Percentiles rank a stretch among this genome's conserved stretches.
Conservation (phyloP, 257 asterid genomes). For the Solanum appendiculatum region DNA sequence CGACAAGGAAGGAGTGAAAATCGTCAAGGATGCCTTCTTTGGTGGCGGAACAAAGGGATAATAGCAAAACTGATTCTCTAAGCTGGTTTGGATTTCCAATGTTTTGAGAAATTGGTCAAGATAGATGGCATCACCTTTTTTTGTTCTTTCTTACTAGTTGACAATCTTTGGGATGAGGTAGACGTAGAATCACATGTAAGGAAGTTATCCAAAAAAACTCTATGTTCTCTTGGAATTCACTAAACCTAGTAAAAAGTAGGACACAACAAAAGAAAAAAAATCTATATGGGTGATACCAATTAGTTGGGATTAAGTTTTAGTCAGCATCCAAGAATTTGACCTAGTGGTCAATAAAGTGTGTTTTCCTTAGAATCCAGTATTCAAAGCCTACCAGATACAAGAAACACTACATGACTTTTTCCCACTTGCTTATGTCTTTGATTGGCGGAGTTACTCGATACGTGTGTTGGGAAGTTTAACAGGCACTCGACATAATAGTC, state of each 20-base stretch:
- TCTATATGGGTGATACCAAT: neutral
- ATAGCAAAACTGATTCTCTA: neutral
- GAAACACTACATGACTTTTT: neutral
- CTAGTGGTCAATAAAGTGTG: neutral
- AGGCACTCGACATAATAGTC: neutral
- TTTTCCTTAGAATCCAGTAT: neutral
- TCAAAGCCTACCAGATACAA: neutral
- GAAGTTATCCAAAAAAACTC: neutral
- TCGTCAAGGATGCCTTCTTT: neutral
- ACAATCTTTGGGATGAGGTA: neutral
- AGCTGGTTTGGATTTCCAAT: neutral
- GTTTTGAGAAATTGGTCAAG: neutral
- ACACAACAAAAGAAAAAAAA: neutral
- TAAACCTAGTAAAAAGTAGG: neutral
- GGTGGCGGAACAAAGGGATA: neutral
- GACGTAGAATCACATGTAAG: neutral
- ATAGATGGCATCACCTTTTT: neutral
- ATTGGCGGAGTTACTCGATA: neutral
- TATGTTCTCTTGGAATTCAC: neutral
- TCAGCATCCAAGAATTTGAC: neutral
- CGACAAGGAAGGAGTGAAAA: neutral
- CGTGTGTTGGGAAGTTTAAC: neutral
- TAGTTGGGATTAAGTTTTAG: neutral
- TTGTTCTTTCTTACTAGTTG: neutral
- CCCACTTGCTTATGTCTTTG: neutral